phyloP scores from a whole-genome alignment of 139 green algal genomes.

The Deuterostichococcus epilithicus region DNA sequence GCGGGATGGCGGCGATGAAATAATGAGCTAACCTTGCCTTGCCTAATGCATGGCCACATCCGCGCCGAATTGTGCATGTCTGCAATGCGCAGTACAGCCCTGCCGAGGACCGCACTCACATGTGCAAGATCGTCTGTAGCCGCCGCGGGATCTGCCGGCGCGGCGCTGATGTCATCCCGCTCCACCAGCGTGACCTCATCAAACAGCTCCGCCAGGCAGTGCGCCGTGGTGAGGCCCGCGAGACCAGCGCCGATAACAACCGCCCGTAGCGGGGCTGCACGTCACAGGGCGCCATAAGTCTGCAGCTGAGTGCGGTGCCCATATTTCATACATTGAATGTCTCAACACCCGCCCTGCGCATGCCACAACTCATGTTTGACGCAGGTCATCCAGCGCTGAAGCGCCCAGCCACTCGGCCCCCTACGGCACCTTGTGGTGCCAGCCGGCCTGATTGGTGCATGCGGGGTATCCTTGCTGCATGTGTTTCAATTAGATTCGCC shows the following conservation, averaged over 20 bases:
- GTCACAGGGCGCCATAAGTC: too few species aligned
- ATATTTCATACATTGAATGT: not conserved
- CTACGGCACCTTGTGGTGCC: too few species aligned
- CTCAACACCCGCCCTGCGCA: too few species aligned
- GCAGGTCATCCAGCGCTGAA: too few species aligned
- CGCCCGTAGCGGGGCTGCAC: not conserved
- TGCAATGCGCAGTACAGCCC: not conserved
- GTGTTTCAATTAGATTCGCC: too few species aligned
- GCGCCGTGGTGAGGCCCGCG: slow-evolving; percentile 1
- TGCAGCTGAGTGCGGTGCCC: not conserved
- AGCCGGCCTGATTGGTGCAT: too few species aligned
- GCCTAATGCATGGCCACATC: too few species aligned
- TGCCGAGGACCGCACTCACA: not conserved
- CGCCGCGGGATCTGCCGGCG: not conserved
- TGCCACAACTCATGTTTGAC: too few species aligned
- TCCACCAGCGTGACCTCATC: slow-evolving; percentile 11
- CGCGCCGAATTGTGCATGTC: not conserved
- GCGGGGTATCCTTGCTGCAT: too few species aligned
- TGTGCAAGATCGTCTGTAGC: not conserved
- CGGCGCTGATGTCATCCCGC: not conserved
- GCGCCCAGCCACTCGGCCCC: too few species aligned
- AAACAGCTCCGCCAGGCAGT: not conserved
- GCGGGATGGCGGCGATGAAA: too few species aligned
- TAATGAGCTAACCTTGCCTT: too few species aligned
- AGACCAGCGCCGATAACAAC: slow-evolving; percentile 1